Percentiles rank a stretch among this genome's conserved stretches.
Conservation (phyloP, 768 basidiomycete genomes). For the Leccinum barrowsii region DNA sequence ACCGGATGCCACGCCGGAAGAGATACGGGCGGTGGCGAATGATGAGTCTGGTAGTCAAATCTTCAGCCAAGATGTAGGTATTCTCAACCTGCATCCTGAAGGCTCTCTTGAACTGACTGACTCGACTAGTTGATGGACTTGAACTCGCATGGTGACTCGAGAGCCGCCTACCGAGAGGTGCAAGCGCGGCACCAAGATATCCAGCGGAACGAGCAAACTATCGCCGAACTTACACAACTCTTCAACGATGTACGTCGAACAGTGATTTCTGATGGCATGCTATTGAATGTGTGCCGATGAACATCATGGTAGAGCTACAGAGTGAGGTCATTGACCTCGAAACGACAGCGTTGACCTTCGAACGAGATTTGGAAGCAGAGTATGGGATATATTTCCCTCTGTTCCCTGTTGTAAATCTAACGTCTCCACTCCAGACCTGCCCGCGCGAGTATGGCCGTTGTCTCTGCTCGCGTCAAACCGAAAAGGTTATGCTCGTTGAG, state of each 20-base stretch:
- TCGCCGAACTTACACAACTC: slow-evolving; percentile 91
- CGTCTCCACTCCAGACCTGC: no score
- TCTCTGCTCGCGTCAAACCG: no score
- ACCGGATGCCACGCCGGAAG: slow-evolving; percentile 88
- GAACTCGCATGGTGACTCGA: slow-evolving; percentile 82
- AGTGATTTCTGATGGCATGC: background rate
- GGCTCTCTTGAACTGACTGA: background rate
- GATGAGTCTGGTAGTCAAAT: slow-evolving; percentile 80
- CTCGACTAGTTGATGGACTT: slow-evolving; percentile 72
- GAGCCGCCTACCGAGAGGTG: slow-evolving; percentile 90
- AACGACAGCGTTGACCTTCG: slow-evolving; percentile 65
- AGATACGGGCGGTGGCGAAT: slow-evolving; percentile 82
- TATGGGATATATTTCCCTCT: slow-evolving; percentile 33
- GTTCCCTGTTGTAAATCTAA: no score
- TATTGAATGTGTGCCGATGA: slow-evolving; percentile 59
- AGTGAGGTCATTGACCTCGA: slow-evolving; percentile 83
- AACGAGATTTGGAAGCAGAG: slow-evolving; percentile 86
- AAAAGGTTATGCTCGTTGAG: slow-evolving; percentile 70
- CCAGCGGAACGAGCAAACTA: slow-evolving; percentile 88
- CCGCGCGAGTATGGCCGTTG: no score
- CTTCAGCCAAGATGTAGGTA: slow-evolving; percentile 78
- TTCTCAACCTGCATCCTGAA: background rate
- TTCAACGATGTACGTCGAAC: slow-evolving; percentile 79
- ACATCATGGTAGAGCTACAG: slow-evolving; percentile 90
- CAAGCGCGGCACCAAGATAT: slow-evolving; percentile 96